These are phyloP conservation scores for Fusarium nygamai DNA, from an alignment of 2,329 filamentous ascomycete species.

Conservation along the genomic window DNA sequence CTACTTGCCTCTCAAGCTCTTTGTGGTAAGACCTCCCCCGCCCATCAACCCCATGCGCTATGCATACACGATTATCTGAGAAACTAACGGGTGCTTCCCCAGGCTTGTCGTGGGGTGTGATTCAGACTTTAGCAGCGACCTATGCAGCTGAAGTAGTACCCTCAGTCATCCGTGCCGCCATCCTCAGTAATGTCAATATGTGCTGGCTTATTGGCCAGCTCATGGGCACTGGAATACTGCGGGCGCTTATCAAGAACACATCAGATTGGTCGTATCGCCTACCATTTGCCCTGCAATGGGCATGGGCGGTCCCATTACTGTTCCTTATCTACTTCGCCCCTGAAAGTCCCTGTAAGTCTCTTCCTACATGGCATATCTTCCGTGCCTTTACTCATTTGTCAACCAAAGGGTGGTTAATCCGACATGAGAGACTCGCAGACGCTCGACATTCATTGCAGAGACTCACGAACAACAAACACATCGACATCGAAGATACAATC, in stretches of 20 bases:
- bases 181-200: conserved; percentile 52
- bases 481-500: conserved; percentile 55
- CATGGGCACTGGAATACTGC: conserved; percentile 44
- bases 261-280: conserved; percentile 15
- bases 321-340: conserved; percentile 49
- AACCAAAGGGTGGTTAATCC: conserved; percentile 46
- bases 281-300: conserved; percentile 54
- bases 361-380: fast-evolving
- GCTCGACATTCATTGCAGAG: conserved; percentile 45
- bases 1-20: conserved; percentile 48
- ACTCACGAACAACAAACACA: conserved; percentile 37
- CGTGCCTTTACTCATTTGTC: not conserved
- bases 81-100: not conserved
- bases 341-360: conserved; percentile 44
- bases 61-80: fast-evolving
- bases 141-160: conserved; percentile 52
- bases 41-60: fast-evolving
- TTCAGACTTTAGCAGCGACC: conserved; percentile 49
- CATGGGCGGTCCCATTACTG: conserved; percentile 49
- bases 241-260: not conserved
- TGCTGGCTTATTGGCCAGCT: conserved; percentile 55
- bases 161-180: conserved; percentile 42
- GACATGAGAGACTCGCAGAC: conserved; percentile 43
- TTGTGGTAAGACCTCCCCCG: not conserved
- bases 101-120: conserved; percentile 44